Conservation (phyloP, 495 filamentous ascomycete species). For the Pseudotulostoma volvatum region DNA sequence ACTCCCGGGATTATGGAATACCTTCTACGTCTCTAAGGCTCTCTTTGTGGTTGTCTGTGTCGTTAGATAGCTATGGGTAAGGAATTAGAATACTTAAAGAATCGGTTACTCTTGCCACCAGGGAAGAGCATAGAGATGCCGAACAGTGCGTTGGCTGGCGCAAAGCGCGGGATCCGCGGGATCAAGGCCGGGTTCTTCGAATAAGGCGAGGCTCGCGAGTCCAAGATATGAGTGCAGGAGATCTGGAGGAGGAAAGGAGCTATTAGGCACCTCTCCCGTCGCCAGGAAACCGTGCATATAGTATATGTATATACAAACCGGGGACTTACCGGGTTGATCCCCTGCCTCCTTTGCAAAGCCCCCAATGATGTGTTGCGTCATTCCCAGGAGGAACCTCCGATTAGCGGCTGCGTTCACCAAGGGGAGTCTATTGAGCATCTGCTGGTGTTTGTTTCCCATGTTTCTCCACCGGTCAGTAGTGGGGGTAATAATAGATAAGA, state of each 20-base stretch:
- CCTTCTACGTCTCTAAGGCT: no score
- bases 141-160: slow-evolving; percentile 33
- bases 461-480: no score
- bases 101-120: slow-evolving; percentile 25
- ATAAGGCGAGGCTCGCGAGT: slow-evolving; percentile 54
- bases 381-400: slow-evolving; percentile 64
- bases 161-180: slow-evolving; percentile 54
- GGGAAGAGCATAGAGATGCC: slow-evolving; percentile 26
- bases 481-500: no score
- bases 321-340: slow-evolving; percentile 46
- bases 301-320: background rate
- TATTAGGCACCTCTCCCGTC: background rate
- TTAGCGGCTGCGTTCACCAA: slow-evolving; percentile 44
- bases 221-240: slow-evolving; percentile 84
- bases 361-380: slow-evolving; percentile 80
- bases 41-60: no score
- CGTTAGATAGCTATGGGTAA: no score
- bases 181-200: slow-evolving; percentile 44
- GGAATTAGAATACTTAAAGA: no score
- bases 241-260: slow-evolving; percentile 30
- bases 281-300: background rate
- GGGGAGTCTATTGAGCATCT: slow-evolving; percentile 48
- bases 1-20: no score
- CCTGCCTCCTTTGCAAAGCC: slow-evolving; percentile 78
- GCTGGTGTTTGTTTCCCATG: no score